Evolutionary conservation across 306 rosid genomes (phyloP).

Genomic region (Trifolium dubium): DNA sequence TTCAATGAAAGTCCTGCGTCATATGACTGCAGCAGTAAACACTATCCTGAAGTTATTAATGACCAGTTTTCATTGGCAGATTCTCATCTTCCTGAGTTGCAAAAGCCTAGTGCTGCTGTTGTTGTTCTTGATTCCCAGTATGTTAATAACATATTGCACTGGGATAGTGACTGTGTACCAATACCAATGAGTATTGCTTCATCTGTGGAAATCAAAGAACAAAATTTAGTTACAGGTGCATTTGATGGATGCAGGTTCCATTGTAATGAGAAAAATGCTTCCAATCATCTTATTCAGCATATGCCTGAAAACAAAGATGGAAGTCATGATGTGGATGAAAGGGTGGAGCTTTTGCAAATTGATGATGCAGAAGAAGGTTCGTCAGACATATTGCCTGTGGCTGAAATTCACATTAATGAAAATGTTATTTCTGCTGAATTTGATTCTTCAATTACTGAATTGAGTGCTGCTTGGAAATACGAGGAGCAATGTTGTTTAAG

Average conservation of each 20-base stretch:
- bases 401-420: constrained; percentile 41
- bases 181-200: too few species aligned
- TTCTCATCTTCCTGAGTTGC: constrained; percentile 45
- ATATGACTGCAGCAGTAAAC: constrained; percentile 20
- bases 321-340: constrained; percentile 42
- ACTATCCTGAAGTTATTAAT: constrained; percentile 23
- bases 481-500: constrained; percentile 41
- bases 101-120: constrained; percentile 37
- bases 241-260: constrained; percentile 32
- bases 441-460: constrained; percentile 36
- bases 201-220: too few species aligned
- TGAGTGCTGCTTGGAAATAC: constrained; percentile 37
- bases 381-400: constrained; percentile 37
- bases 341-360: constrained; percentile 34
- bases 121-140: constrained; percentile 39
- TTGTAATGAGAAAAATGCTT: constrained; percentile 37
- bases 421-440: constrained; percentile 35
- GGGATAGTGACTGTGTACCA: constrained; percentile 40
- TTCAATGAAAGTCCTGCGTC: constrained; percentile 30
- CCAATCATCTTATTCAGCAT: constrained; percentile 35
- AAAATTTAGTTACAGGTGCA: constrained; percentile 39
- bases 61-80: constrained; percentile 34
- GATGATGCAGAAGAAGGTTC: constrained; percentile 39
- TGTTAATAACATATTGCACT: constrained; percentile 35
- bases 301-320: constrained; percentile 36